Conservation (phyloP, 2,329 filamentous ascomycete species). For the Phaeosphaeriaceae sp. region DNA sequence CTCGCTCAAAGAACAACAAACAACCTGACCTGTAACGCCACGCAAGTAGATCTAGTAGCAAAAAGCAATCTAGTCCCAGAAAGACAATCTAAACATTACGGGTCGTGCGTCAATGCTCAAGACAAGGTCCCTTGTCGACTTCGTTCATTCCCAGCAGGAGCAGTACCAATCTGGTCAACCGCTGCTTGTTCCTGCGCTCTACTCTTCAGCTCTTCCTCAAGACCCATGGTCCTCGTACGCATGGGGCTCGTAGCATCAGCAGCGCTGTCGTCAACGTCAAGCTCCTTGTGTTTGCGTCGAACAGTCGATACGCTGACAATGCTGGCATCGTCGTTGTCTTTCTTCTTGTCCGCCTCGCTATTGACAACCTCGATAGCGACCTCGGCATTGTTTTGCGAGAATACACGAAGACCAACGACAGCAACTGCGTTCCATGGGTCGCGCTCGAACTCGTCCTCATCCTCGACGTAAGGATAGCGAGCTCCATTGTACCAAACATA, state of each 20-base stretch:
- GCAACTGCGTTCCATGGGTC: constrained; percentile 70
- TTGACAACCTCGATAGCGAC: constrained; percentile 63
- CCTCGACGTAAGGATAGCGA: constrained; percentile 36
- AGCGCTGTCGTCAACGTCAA: constrained; percentile 52
- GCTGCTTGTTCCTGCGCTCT: constrained; percentile 27
- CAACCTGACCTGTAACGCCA: not conserved
- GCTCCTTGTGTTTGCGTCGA: constrained; percentile 40
- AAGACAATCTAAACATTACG: not conserved
- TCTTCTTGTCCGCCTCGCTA: constrained; percentile 36
- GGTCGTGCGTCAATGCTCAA: constrained; percentile 6
- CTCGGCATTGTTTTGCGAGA: constrained; percentile 59
- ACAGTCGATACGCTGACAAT: constrained; percentile 29
- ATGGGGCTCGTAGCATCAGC: constrained; percentile 50
- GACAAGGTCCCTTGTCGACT: constrained; percentile 39
- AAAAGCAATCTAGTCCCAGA: no score
- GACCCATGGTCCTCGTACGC: constrained; percentile 33
- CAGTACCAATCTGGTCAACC: constrained; percentile 32
- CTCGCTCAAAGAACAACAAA: not conserved
- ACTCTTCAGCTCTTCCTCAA: constrained; percentile 35
- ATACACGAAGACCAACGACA: constrained; percentile 67
- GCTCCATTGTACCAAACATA: constrained; percentile 32
- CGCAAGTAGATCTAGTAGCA: not conserved
- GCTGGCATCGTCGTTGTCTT: constrained; percentile 34
- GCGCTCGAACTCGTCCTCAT: constrained; percentile 55
- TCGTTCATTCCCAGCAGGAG: constrained; percentile 38